Base-by-base conservation (phyloP, 805 yeast genomes). In the Nakazawaea peltata region DNA sequence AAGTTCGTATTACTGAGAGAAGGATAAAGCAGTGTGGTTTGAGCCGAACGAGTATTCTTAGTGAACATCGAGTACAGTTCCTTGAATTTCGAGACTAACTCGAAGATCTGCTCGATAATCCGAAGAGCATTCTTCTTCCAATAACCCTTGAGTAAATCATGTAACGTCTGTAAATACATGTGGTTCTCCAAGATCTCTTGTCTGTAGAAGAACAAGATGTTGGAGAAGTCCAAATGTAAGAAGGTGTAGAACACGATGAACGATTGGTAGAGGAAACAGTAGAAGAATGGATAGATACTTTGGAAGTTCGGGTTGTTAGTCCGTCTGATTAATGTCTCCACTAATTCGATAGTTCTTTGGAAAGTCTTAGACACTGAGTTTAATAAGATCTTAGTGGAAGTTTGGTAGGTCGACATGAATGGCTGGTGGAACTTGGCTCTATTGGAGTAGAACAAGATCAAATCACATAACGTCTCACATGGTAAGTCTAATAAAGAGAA, bases 371-470 rank as follows among this genome's bases (percentile, higher is more conserved):
- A 28, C 3, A 62, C 54, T 3, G 70, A 66, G 43, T 50, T 55
- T 2, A 63, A 43, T 36, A 66, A 54, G 19, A 56, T 54, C 39
- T 61, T 57, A n/a, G 62, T 46, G 5, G 69, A 59, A 14, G 49
- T 44, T 11, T 47, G 49, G 34, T 55, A 49, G 16, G 56, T 57
- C 3, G 59, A 54, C 53, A 70, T 56, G 43, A 71, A 71, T 19
- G 73, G 75, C 42, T 70, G 74, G 41, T 68, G 65, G 33, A 71
- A 56, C 38, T 71, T 71, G 18, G 74, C 71, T 36, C 71, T 51
- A 41, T 70, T 71, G 33, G 70, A 66, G 44, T 69, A 63, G n/a
- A 71, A 49, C 19, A 65, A 45, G 26, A 69, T 61, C 43, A 71
- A 53, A 51, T 71, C 77, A 23, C 57, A 50, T 18, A 67, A 44